Evolutionary conservation across 23 red algal genomes (phyloP), one percentile per base, ranked within the genome.

Genomic region (Gracilariopsis chorda): DNA sequence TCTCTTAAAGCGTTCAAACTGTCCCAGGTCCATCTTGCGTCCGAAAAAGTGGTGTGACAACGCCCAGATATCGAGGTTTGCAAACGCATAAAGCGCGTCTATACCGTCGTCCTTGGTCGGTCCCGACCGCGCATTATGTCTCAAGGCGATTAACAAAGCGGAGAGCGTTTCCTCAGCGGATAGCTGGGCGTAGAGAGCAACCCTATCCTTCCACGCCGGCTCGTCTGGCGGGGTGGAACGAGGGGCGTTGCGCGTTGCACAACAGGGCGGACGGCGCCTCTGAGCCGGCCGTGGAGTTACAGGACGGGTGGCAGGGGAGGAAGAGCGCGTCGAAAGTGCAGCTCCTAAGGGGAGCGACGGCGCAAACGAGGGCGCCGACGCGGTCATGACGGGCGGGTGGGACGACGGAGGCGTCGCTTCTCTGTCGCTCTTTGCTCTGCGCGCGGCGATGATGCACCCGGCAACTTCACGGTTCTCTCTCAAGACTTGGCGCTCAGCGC

Each of bases 1-100:
- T n/a, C 92, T 70, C 48, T 88, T 88, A 41, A 95, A 95, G 61
- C 83, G 83, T 47, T 95, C 92, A 84, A 95, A 95, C 84, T 95
- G 92, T 29, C 92, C 92, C n/a, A 95, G 70, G 76, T 95, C 92
- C 74, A 95, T 95, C 21, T 79, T 77, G 28, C 77, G 71, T 7
- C 92, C 92, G 60, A 95, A 95, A 87, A 95, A 95, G 7, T 69
- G 82, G 42, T 88, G 77, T 20, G 83, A 57, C 58, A 94, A 49
- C 44, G 72, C 75, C 92, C 92, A 95, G 49, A 95, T 88, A 61
- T 95, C 92, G 48, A 95, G 64, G 70, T 80, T 90, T 20, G 92
- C 92, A 53, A 88, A 88, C n/a, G 76, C 83, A 41, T 95, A 95
- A 56, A 95, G 60, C 84, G 92, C 92, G 77, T 95, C 92, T 12